Percentiles rank a stretch among this genome's conserved stretches.
Conservation (phyloP, 352 stramenopile genomes). For the Globisporangium emineosum region DNA sequence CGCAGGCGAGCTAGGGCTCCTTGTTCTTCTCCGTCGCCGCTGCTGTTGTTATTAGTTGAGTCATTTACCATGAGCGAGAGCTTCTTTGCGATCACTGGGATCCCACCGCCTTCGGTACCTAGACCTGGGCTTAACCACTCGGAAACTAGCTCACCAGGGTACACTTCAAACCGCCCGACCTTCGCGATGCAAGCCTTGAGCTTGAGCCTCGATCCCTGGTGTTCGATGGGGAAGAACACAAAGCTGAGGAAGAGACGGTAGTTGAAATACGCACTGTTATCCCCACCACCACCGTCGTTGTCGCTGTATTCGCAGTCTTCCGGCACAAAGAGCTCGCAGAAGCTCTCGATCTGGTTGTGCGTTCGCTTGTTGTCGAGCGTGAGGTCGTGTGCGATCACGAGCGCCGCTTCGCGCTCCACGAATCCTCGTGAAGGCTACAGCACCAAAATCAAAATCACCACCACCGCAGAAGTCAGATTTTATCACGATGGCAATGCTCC, state of each 20-base stretch:
- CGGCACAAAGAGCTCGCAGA: conserved; percentile 32
- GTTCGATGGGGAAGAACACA: conserved; percentile 48
- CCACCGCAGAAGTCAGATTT: not conserved
- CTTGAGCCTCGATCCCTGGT: conserved; percentile 7
- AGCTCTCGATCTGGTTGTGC: conserved; percentile 26
- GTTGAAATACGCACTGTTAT: conserved; percentile 27
- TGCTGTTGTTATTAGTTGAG: not conserved
- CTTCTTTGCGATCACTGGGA: conserved; percentile 17
- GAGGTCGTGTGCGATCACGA: conserved; percentile 30
- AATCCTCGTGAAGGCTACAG: conserved; percentile 17
- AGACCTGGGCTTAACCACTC: not conserved
- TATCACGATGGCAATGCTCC: not conserved
- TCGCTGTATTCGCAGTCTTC: conserved; percentile 18
- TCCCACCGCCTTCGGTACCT: not conserved
- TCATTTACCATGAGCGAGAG: not conserved
- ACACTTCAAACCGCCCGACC: not conserved
- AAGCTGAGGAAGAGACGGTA: conserved; percentile 51
- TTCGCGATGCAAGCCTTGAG: conserved; percentile 6
- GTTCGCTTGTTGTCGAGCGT: conserved; percentile 32
- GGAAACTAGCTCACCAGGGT: conserved; percentile 5
- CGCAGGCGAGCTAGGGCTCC: conserved; percentile 17
- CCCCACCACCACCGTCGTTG: not conserved
- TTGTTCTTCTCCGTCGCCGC: not conserved
- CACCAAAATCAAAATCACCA: not conserved
- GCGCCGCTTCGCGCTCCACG: conserved; percentile 25